phyloP scores from a whole-genome alignment of 2,329 filamentous ascomycete genomes.

The Aspergillus tanneri region DNA sequence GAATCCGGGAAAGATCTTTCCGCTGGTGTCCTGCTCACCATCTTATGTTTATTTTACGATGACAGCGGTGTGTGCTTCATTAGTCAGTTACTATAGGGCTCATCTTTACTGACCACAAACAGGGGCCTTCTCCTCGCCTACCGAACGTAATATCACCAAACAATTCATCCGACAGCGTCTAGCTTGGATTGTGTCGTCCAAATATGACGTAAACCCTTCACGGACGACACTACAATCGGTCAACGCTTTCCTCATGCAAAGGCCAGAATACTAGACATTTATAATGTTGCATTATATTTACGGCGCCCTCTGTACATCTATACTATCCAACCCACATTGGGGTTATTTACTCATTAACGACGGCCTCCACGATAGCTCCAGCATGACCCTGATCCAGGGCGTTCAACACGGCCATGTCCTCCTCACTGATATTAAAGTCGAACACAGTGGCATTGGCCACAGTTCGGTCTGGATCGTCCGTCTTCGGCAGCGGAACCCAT shows the following conservation, averaged over 20 bases:
- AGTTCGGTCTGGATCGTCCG: slow-evolving; percentile 66
- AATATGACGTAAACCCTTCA: slow-evolving; percentile 78
- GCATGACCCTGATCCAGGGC: slow-evolving; percentile 50
- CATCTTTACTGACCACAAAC: slow-evolving; percentile 7
- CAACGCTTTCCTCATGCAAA: slow-evolving; percentile 79
- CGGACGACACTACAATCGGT: slow-evolving; percentile 85
- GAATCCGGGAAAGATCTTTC: slow-evolving; percentile 77
- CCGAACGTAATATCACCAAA: slow-evolving; percentile 61
- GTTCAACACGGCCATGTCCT: slow-evolving; percentile 59
- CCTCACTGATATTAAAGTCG: slow-evolving; percentile 56
- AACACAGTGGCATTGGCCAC: slow-evolving; percentile 64
- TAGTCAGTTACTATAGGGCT: neutral
- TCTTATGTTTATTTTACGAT: slow-evolving; percentile 72
- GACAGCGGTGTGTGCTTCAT: slow-evolving; percentile 55
- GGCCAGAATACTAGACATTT: slow-evolving; percentile 33
- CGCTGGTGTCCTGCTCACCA: slow-evolving; percentile 71
- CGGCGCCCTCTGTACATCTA: neutral
- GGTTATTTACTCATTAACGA: slow-evolving; percentile 40
- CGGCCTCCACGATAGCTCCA: slow-evolving; percentile 51
- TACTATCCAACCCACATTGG: slow-evolving; percentile 1
- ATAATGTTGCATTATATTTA: slow-evolving; percentile 5
- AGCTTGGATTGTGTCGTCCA: slow-evolving; percentile 76
- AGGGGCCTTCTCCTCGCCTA: slow-evolving; percentile 34
- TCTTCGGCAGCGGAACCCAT: slow-evolving; percentile 71
- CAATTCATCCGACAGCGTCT: slow-evolving; percentile 72